Evolutionary conservation across 2,329 filamentous ascomycete species (phyloP), one percentile per base, ranked within the genome.

Genomic region (Claviceps quebecensis): DNA sequence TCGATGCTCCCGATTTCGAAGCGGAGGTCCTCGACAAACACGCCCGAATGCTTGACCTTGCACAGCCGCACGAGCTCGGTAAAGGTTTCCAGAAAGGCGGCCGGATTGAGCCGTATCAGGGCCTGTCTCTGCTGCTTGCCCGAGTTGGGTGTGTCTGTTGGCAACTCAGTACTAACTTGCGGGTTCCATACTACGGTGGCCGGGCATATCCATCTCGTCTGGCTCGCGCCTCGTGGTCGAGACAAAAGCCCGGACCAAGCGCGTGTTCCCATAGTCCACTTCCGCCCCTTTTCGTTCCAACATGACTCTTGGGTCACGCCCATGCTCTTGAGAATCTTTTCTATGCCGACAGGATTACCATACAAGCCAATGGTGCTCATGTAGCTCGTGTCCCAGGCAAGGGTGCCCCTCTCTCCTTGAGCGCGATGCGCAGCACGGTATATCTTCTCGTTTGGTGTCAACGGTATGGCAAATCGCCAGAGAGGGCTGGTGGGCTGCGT

Each of bases 371-470:
- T 84, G 1, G 88, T 95, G 58, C 87, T 86, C 72, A 93, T 85
- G 64, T 96, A 98, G 64, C 90, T 97, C 72, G 81, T 87, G 67
- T 98, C 93, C 89, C 91, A 97, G 1, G 83, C 83, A 44, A 97
- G 73, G 22, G 84, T 84, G 5, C 93, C 90, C 56, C 83, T 80
- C 49, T 83, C 76, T 29, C 82, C 81, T 49, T 82, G 80, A 22
- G 87, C 84, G 56, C 90, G 81, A 70, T 97, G 89, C 0, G 87
- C 93, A 45, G 87, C 81, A 48, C 93, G 76, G 64, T 96, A 96
- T 49, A 84, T 83, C 71, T 98, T 98, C 62, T 88, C 83, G 29
- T 86, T 94, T 0, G 91, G 88, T 4, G 86, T 88, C 56, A 95
- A 66, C 0, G 90, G 88, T 23, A 97, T 72, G 1, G 87, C 81